Base-by-base conservation (phyloP, 805 yeast species). In the Millerago galiae region DNA sequence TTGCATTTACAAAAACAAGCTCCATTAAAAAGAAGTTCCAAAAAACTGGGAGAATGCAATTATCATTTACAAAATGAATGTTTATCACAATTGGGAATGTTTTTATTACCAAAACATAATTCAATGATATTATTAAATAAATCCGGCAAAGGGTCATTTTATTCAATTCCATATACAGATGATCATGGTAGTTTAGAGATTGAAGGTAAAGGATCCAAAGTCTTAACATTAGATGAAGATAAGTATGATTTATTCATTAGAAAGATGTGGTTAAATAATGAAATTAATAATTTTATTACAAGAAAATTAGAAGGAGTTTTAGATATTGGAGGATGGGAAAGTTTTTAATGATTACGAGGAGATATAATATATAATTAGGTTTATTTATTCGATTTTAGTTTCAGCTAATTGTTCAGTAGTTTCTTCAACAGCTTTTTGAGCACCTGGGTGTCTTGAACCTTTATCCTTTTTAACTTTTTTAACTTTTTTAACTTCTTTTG, bases 311-410 rank as follows among this genome's bases (percentile, higher is more conserved):
- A 91, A 53, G 78, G 82, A 32, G 75, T 74, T 8, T 63, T 82
- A 28, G 98, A 91, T 60, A 77, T 83, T 31, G 99, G 99, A 8
- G 99, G 99, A 0, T 91, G 99, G 99, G 93, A 84, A 14, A 43
- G 40, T 16, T 40, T 43, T 24, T 43, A 25, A 31, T 24, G 35
- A 30, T 11, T 10, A 29, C 7, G 9, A n/a, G 2, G 4, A 29
- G n/a, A n/a, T 13, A n/a, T 18, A 21, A 21, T 21, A 21, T 21
- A 21, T 21, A 7, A 21, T 21, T 21, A 21, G 7, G 24, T 21
- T 21, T 21, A 12, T 36, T 24, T 48, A 58, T 52, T 64, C 66
- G 9, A 71, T 44, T 38, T 60, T 65, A 34, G 57, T 46, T n/a
- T 55, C 62, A 31, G 51, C 61, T 25, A 60, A 54, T 21, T 51